Conservation (phyloP, 2,329 filamentous ascomycete genomes). For the Botrytis pseudocinerea region DNA sequence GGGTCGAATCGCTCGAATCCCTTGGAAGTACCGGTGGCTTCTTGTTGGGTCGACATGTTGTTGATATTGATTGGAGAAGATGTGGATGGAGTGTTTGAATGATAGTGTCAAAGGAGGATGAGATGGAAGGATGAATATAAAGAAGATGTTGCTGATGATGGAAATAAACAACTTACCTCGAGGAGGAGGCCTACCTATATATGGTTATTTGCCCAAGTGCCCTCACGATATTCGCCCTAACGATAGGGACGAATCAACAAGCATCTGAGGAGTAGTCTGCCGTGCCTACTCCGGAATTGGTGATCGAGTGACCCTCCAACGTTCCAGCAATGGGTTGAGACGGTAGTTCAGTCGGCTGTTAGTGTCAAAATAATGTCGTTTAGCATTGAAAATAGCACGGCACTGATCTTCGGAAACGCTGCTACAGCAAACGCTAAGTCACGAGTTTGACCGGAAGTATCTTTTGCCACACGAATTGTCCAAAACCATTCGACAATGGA, state of each 20-base stretch:
- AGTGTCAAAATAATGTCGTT: background rate
- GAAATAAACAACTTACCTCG: background rate
- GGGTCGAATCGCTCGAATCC: constrained; percentile 60
- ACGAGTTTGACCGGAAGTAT: constrained; percentile 16
- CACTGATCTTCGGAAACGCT: constrained; percentile 15
- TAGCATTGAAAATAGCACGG: background rate
- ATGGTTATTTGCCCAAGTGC: background rate
- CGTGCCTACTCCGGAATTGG: background rate
- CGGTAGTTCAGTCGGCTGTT: constrained; percentile 24
- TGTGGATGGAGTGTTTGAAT: background rate
- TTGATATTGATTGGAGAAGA: background rate
- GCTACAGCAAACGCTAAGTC: background rate
- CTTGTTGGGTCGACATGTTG: constrained; percentile 20
- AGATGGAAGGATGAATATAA: background rate
- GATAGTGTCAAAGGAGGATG: background rate
- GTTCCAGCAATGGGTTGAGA: background rate
- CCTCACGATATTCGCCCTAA: background rate
- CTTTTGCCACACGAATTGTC: constrained; percentile 11
- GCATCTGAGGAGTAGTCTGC: constrained; percentile 1
- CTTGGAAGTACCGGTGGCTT: constrained; percentile 1
- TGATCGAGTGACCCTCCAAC: constrained; percentile 6
- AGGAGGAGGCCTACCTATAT: constrained; percentile 18
- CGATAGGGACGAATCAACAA: background rate
- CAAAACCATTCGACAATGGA: background rate
- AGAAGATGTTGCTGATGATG: constrained; percentile 11